Evolutionary conservation across 345 rosid genomes (phyloP).

Genomic region (Leavenworthia alabamica): DNA sequence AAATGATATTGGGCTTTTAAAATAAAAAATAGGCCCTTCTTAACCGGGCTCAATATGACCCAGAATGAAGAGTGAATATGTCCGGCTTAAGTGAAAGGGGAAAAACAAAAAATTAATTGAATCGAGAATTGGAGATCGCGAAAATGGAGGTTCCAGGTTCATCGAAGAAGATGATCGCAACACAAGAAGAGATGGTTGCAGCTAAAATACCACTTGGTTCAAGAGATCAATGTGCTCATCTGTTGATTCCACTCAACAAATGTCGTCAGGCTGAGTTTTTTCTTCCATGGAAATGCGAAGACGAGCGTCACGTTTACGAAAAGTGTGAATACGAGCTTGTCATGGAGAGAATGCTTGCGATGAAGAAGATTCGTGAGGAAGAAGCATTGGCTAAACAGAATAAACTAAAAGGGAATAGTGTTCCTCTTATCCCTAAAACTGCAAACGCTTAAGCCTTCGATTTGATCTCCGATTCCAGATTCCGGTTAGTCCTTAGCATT

Average conservation of each 20-base stretch:
- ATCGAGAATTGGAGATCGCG: slow-evolving; percentile 22
- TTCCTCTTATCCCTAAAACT: slow-evolving; percentile 78
- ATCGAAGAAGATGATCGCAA: slow-evolving; percentile 97
- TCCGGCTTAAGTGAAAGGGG: background rate
- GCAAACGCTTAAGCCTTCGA: slow-evolving; percentile 57
- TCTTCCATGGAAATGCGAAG: slow-evolving; percentile 98
- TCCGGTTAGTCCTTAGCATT: slow-evolving; percentile 23
- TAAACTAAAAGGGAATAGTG: slow-evolving; percentile 33
- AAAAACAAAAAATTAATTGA: background rate
- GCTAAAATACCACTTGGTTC: slow-evolving; percentile 76
- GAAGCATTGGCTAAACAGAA: slow-evolving; percentile 57
- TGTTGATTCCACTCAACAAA: slow-evolving; percentile 90
- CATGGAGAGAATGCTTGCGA: slow-evolving; percentile 95
- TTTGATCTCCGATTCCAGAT: slow-evolving; percentile 15
- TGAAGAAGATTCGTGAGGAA: slow-evolving; percentile 94
- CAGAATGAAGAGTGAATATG: background rate
- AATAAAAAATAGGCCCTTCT: background rate
- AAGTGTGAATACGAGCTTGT: slow-evolving; percentile 98
- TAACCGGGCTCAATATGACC: background rate
- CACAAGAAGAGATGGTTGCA: slow-evolving; percentile 84
- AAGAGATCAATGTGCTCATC: slow-evolving; percentile 95
- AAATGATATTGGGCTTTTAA: background rate
- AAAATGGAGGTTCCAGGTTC: slow-evolving; percentile 80
- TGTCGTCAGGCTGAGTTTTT: slow-evolving; percentile 92
- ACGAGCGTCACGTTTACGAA: slow-evolving; percentile 87